Base-by-base conservation (phyloP, 495 filamentous ascomycete genomes). In the Aspergillus biplanus region DNA sequence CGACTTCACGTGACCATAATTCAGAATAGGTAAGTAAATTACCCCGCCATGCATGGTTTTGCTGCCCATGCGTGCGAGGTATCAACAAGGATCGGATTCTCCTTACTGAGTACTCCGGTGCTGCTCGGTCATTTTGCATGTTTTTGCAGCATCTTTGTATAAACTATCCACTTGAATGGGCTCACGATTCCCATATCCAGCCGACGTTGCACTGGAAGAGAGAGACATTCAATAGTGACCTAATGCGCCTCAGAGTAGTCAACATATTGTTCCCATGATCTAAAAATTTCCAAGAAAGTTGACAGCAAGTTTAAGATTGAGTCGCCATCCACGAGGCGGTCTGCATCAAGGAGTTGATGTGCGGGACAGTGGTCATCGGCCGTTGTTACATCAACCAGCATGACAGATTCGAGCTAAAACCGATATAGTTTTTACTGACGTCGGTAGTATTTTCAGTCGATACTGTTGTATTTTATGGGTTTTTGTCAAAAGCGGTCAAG, bases 1-100 rank as follows among this genome's bases (percentile, higher is more conserved):
- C 49, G 69, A 48, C 31, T 48, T 69, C 69, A 56, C 66, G 69
- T 71, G 69, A 71, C 66, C 44, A 47, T 1, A 56, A 18, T 2
- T 37, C 18, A 27, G n/a, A n/a, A n/a, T n/a, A n/a, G n/a, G n/a
- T n/a, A n/a, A n/a, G n/a, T 34, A 27, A 32, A 12, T 33, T 66
- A 58, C 69, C 66, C 69, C 69, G 69, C 69, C 60, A 64, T 66
- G 21, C 21, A 2, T 27, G 21, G 21, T 27, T 27, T 27, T 27
- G 21, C 21, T 27, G 21, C 21, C 21, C 21, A 27, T 27, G 21
- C 21, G 21, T 27, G 21, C 2, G 21, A n/a, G n/a, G n/a, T n/a
- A n/a, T n/a, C n/a, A n/a, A 27, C 21, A 27, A 27, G 21, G 1
- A 27, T 27, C 21, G 21, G 21, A 27, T 27, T 27, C 21, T 27